These are phyloP conservation scores for Sideroxylon spinosum DNA, from an alignment of 179 eudicot genomes.

Conservation along the genomic window DNA sequence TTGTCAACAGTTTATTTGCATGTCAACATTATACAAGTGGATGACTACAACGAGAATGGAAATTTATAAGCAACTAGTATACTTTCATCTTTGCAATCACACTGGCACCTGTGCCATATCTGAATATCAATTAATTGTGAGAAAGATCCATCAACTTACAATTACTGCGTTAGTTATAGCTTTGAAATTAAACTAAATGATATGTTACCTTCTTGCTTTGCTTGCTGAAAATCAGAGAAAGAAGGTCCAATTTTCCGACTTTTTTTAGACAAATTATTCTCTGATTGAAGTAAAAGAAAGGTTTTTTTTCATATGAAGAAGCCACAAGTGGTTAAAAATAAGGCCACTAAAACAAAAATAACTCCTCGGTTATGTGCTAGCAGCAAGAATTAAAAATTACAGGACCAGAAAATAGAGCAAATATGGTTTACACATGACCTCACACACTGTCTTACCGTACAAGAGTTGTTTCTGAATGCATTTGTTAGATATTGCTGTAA, in stretches of 20 bases:
- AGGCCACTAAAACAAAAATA: neutral
- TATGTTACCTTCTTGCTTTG: neutral
- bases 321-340: no score
- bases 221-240: constrained; percentile 2
- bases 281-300: no score
- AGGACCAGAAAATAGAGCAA: neutral
- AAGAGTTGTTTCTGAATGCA: constrained; percentile 9
- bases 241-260: neutral
- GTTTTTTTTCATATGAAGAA: no score
- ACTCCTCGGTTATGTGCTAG: neutral
- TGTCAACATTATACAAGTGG: neutral
- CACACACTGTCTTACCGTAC: neutral
- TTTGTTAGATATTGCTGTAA: no score
- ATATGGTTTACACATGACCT: neutral
- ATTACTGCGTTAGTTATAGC: neutral
- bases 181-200: neutral
- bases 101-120: neutral
- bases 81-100: neutral
- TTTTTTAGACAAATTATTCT: neutral
- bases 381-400: neutral
- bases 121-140: neutral
- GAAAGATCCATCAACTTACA: neutral
- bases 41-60: neutral
- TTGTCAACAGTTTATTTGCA: neutral
- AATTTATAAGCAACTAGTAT: neutral